Conservation (phyloP, 495 filamentous ascomycete genomes). For the Penicillium coprophilum region DNA sequence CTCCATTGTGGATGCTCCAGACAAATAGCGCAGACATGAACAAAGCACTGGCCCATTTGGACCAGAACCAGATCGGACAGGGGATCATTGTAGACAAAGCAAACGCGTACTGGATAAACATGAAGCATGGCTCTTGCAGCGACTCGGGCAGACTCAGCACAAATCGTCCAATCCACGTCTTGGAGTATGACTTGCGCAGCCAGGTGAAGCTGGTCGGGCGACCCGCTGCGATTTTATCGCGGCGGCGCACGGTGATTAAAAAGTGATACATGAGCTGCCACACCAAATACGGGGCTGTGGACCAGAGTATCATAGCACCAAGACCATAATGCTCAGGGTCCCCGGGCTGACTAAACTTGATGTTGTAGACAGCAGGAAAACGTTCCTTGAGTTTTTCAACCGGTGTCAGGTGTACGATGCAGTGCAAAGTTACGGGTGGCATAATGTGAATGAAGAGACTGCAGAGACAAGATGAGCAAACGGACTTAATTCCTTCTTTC, state of each 20-base stretch:
- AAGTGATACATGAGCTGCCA: slow-evolving; percentile 94
- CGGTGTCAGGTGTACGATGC: slow-evolving; percentile 78
- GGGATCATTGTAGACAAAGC: slow-evolving; percentile 91
- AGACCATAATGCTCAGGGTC: slow-evolving; percentile 78
- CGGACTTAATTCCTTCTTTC: background rate
- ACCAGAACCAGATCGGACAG: slow-evolving; percentile 94
- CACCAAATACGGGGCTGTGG: slow-evolving; percentile 83
- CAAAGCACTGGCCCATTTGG: slow-evolving; percentile 69
- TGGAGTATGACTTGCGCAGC: slow-evolving; percentile 86
- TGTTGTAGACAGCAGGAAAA: slow-evolving; percentile 85
- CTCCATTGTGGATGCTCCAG: slow-evolving; percentile 93
- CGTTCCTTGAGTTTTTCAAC: slow-evolving; percentile 60
- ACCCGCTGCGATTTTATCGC: slow-evolving; percentile 92
- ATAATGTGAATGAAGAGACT: slow-evolving; percentile 98
- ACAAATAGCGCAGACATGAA: slow-evolving; percentile 80
- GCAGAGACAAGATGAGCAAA: slow-evolving; percentile 14
- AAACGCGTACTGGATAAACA: slow-evolving; percentile 92
- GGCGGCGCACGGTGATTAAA: slow-evolving; percentile 86
- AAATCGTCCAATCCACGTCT: slow-evolving; percentile 80
- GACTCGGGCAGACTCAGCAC: slow-evolving; percentile 72
- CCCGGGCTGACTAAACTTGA: slow-evolving; percentile 69
- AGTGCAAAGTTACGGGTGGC: slow-evolving; percentile 91
- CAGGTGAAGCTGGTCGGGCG: slow-evolving; percentile 96
- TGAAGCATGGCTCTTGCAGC: slow-evolving; percentile 87
- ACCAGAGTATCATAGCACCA: slow-evolving; percentile 85